Evolutionary conservation across 176 grass and related monocot species (phyloP).

Genomic region (Triticum monococcum): DNA sequence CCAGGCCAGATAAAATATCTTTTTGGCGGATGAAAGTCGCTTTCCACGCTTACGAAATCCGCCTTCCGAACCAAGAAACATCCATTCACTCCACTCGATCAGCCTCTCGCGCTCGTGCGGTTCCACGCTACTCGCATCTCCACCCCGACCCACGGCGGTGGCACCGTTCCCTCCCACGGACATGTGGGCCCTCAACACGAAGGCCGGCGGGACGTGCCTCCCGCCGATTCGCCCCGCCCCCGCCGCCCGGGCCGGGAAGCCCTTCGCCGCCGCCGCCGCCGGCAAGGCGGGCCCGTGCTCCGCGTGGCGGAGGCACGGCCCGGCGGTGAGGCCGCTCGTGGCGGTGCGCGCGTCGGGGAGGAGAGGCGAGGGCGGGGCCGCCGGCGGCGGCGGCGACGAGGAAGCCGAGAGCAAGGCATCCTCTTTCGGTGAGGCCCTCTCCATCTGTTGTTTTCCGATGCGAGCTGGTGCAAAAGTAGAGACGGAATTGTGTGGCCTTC

Average conservation of each 20-base stretch:
- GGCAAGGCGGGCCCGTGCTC: conserved; percentile 2
- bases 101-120: not conserved
- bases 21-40: not conserved
- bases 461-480: conserved; percentile 3
- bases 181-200: conserved; percentile 66
- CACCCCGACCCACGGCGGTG: not conserved
- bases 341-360: conserved; percentile 58
- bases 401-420: conserved; percentile 43
- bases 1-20: not conserved
- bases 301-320: conserved; percentile 23
- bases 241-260: not conserved
- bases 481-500: conserved; percentile 4
- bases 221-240: conserved; percentile 29
- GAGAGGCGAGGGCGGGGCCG: conserved; percentile 17
- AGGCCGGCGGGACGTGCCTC: conserved; percentile 45
- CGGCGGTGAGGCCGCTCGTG: conserved; percentile 27
- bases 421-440: conserved; percentile 40
- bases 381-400: conserved; percentile 28
- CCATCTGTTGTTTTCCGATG: not conserved
- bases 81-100: not conserved
- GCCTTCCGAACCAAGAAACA: conserved; percentile 17
- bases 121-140: conserved; percentile 10
- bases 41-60: conserved; percentile 6
- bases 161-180: conserved; percentile 20
- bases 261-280: not conserved